phyloP scores from a whole-genome alignment of 1,284 basidiomycete species.

The Cystobasidium slooffiae region DNA sequence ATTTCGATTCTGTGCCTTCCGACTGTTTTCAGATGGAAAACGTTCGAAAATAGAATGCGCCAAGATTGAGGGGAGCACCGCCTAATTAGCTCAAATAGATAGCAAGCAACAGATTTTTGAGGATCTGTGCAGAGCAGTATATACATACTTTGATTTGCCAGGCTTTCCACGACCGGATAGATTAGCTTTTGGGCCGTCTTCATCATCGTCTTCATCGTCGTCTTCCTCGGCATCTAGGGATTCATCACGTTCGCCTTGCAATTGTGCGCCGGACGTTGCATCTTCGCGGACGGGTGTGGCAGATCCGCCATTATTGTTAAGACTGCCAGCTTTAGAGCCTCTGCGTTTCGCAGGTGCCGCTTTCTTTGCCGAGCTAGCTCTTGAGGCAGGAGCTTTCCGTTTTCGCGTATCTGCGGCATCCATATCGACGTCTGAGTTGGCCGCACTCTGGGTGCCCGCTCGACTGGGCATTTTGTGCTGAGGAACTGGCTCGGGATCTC shows the following conservation, averaged over 20 bases:
- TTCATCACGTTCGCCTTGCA: constrained; percentile 16
- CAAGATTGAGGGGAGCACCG: background rate
- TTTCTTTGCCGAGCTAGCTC: constrained; percentile 10
- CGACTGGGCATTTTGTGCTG: background rate
- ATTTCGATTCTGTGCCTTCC: constrained; percentile 31
- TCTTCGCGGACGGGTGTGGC: background rate
- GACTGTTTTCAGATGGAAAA: background rate
- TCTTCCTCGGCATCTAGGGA: constrained; percentile 6
- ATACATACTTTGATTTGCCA: background rate
- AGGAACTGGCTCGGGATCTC: background rate
- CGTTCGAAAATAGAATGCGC: background rate
- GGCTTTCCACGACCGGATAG: background rate
- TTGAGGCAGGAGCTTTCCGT: background rate
- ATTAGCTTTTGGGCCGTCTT: background rate
- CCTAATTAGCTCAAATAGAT: background rate
- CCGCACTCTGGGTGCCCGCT: background rate
- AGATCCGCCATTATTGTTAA: background rate
- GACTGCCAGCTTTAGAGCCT: no score
- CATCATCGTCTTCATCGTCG: constrained; percentile 13
- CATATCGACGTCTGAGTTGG: constrained; percentile 19
- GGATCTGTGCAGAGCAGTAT: background rate
- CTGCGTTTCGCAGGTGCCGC: background rate
- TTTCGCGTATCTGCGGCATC: constrained; percentile 11
- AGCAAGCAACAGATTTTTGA: background rate
- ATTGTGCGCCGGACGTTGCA: background rate